Base-by-base conservation (phyloP, 441 rosid species). In the Gossypium lobatum region DNA sequence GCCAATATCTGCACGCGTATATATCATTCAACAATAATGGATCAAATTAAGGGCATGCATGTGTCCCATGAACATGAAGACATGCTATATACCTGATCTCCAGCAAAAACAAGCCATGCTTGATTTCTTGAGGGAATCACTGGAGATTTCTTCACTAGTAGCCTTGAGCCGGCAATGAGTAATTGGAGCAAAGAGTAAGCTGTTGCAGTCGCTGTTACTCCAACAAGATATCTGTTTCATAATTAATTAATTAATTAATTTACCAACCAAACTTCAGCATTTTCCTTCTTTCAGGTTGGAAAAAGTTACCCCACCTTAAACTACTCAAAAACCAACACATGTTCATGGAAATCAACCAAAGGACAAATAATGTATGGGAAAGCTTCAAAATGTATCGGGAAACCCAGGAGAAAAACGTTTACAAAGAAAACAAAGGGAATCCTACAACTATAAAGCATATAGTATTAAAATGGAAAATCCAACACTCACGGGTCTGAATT, bases 91-190 rank as follows among this genome's bases (percentile, higher is more conserved):
- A 89, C 97, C 96, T 94, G 96, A 84, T 94, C 98, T n/a, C 79
- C 88, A 1, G 85, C 87, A 75, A 92, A 84, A 54, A 84, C 14
- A 48, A 90, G 68, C 97, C 98, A 92, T 10, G 89, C 93, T 76
- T 89, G 89, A 58, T 20, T 86, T 81, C 85, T 82, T 6, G 98
- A 89, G 37, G 86, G 79, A 62, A 89, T 80, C 42, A 78, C 79
- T 0, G 96, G 84, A 67, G 81, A 75, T 62, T 77, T 87, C 62
- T 55, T 81, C 66, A 86, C 74, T 9, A 94, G 75, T 14, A 94
- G 73, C 75, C 89, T 89, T 2, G 84, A 57, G 65, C 77, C 75
- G 72, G 77, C 81, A 26, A 88, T 65, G 21, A 89, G 73, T 48
- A 87, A 76, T 70, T 89, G 97, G 37, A 88, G 55, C 37, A 87